Percentiles rank a stretch among this genome's conserved stretches.
These are phyloP conservation scores for Apophysomyces ossiformis DNA, from an alignment of 371 early-diverging fungal species.

Conservation along the genomic window DNA sequence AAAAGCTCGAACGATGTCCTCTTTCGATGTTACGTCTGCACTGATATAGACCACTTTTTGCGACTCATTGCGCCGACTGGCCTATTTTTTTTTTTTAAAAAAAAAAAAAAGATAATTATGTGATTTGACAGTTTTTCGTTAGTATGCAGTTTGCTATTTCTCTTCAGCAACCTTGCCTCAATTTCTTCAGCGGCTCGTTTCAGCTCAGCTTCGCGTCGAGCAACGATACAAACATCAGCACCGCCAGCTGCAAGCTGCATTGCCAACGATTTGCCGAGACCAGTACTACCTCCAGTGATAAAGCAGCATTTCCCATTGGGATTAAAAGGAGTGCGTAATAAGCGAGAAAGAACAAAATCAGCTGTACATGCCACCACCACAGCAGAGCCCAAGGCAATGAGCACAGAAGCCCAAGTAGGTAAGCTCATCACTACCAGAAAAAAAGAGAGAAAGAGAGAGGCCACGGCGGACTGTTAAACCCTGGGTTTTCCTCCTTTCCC, in stretches of 20 bases:
- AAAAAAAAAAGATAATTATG: constrained; percentile 1
- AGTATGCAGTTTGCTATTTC: too few relatives aligned
- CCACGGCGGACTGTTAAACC: constrained; percentile 5
- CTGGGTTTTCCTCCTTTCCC: background rate
- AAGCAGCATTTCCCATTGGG: constrained; percentile 74
- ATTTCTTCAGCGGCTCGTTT: constrained; percentile 60
- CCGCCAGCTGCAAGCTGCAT: constrained; percentile 73
- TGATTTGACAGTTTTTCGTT: too few relatives aligned
- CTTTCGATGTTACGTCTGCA: constrained; percentile 65
- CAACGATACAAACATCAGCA: constrained; percentile 89
- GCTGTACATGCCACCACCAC: constrained; percentile 24
- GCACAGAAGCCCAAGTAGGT: constrained; percentile 42
- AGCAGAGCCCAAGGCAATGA: constrained; percentile 37
- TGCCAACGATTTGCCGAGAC: constrained; percentile 88
- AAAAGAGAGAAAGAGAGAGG: background rate
- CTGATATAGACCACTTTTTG: constrained; percentile 59
- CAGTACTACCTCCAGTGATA: constrained; percentile 94
- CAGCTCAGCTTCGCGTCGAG: constrained; percentile 68
- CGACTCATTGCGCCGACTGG: constrained; percentile 15
- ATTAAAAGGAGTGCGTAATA: constrained; percentile 40
- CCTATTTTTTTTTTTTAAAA: constrained; percentile 6
- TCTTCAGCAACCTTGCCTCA: constrained; percentile 37
- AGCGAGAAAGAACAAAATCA: constrained; percentile 31
- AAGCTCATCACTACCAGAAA: constrained; percentile 25
- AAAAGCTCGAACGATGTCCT: constrained; percentile 62